These are phyloP conservation scores for Persicaria tinctoria DNA, from an alignment of 148 eudicot species.

Conservation along the genomic window DNA sequence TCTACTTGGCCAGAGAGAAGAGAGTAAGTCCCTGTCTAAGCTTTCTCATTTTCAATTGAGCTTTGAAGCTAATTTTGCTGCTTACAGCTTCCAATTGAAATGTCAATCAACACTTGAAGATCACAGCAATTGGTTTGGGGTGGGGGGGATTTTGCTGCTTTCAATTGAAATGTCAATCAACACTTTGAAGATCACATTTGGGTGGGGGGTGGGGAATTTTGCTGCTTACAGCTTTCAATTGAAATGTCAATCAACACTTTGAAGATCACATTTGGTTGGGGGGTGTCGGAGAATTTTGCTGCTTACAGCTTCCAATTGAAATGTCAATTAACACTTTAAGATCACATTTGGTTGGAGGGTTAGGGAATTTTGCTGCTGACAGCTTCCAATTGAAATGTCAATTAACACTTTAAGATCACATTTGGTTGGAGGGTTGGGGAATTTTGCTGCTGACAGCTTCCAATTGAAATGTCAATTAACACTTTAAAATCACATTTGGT, in stretches of 20 bases:
- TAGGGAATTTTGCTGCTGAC: neutral
- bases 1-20: slow-evolving; percentile 86
- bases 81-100: neutral
- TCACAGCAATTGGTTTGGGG: too few relatives aligned
- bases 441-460: too few relatives aligned
- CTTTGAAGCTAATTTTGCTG: neutral
- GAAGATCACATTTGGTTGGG: too few relatives aligned
- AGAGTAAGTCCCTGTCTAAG: slow-evolving; percentile 41
- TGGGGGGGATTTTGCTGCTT: neutral
- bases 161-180: neutral
- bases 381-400: too few relatives aligned
- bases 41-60: neutral
- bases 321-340: too few relatives aligned
- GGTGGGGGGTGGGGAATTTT: neutral
- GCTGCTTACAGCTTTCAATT: neutral
- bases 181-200: too few relatives aligned
- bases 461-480: too few relatives aligned
- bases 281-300: neutral
- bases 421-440: neutral
- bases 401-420: too few relatives aligned
- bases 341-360: too few relatives aligned
- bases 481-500: too few relatives aligned
- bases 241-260: neutral
- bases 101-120: too few relatives aligned
- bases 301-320: neutral